phyloP scores from a whole-genome alignment of 2,329 filamentous ascomycete genomes.

The Podosphaera aphanis region DNA sequence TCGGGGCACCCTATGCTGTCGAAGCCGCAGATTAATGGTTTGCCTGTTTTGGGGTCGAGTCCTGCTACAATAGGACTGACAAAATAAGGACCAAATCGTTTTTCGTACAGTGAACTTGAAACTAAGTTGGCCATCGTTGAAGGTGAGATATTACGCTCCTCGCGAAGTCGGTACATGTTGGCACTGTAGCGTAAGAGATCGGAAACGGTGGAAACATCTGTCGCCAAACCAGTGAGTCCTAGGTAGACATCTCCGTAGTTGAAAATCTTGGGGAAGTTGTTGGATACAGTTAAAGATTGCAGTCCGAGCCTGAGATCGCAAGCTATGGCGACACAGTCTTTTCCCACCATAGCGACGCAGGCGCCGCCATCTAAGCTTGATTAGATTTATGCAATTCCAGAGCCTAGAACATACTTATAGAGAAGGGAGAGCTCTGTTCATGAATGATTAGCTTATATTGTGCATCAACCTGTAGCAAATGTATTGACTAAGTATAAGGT shows the following conservation, averaged over 20 bases:
- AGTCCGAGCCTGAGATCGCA: conserved; percentile 95
- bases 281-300: conserved; percentile 89
- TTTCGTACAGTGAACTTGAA: conserved; percentile 75
- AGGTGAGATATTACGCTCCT: conserved; percentile 89
- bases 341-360: conserved; percentile 96
- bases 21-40: conserved; percentile 97
- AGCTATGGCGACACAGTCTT: conserved; percentile 97
- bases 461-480: conserved; percentile 2
- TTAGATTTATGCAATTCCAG: conserved; percentile 4
- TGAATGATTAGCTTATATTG: conserved; percentile 11
- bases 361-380: conserved; percentile 49
- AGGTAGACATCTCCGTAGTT: conserved; percentile 89
- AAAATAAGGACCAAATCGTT: conserved; percentile 88
- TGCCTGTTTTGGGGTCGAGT: conserved; percentile 76
- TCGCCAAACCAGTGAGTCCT: conserved; percentile 85
- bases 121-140: conserved; percentile 94
- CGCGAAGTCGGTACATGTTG: conserved; percentile 97
- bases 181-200: conserved; percentile 99
- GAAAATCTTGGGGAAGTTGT: conserved; percentile 99
- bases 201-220: conserved; percentile 79
- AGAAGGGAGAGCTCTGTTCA: conserved; percentile 62
- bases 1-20: conserved; percentile 99
- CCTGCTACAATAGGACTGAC: conserved; percentile 86
- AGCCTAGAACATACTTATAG: conserved; percentile 50
- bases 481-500: background rate